Evolutionary conservation across 139 green algal genomes (phyloP).

Genomic region (Picochlorum sp.): DNA sequence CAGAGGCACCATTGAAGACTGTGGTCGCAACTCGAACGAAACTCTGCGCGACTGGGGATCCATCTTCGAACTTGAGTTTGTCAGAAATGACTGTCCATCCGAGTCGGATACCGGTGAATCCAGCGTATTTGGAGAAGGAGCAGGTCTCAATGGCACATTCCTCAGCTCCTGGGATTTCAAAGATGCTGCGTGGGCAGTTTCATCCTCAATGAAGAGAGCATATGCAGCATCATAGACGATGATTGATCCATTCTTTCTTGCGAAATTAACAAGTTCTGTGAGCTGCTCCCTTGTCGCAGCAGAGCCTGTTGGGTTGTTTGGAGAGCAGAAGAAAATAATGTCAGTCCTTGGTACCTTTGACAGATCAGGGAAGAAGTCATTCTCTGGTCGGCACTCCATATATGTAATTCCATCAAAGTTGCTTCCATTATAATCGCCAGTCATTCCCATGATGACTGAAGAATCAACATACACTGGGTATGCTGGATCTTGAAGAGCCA

Average conservation of each 20-base stretch:
- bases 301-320: conserved; percentile 95
- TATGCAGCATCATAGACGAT: conserved; percentile 98
- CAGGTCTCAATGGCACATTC: conserved; percentile 88
- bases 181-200: conserved; percentile 94
- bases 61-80: conserved; percentile 59
- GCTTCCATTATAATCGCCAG: conserved; percentile 63
- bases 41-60: conserved; percentile 71
- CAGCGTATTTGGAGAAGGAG: conserved; percentile 95
- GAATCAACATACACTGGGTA: conserved; percentile 99
- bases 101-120: conserved; percentile 95
- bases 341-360: conserved; percentile 68
- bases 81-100: conserved; percentile 97
- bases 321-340: conserved; percentile 99
- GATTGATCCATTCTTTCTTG: conserved; percentile 72
- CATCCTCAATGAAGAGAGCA: conserved; percentile 89
- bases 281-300: conserved; percentile 88
- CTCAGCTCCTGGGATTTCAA: conserved; percentile 87
- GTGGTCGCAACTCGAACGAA: conserved; percentile 96
- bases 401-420: conserved; percentile 89
- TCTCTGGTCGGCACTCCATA: conserved; percentile 89
- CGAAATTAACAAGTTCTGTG: conserved; percentile 81
- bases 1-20: conserved; percentile 96
- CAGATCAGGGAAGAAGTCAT: conserved; percentile 97
- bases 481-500: conserved; percentile 87
- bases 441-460: conserved; percentile 97